A percentile compares a stretch with the other conserved stretches of the same genome.
Evolutionary conservation across 495 filamentous ascomycete genomes (phyloP).

Genomic region (Annulohypoxylon stygium): DNA sequence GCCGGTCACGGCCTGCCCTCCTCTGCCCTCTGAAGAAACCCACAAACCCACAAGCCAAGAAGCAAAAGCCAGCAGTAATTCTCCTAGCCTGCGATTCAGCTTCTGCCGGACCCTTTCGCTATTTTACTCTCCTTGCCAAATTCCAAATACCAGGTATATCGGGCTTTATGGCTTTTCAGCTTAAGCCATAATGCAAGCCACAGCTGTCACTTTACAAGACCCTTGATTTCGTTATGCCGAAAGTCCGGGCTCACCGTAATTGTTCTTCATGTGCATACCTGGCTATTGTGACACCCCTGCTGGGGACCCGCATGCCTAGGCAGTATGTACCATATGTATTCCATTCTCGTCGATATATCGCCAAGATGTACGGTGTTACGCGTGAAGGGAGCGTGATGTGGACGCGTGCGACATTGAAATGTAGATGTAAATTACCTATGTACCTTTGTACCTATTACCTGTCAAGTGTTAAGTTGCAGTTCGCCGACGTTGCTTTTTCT

Average conservation of each 20-base stretch:
- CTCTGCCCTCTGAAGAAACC: constrained; percentile 1
- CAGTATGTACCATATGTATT: background rate
- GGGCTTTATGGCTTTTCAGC: constrained; percentile 26
- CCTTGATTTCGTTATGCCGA: constrained; percentile 17
- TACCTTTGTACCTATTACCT: background rate
- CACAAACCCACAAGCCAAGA: background rate
- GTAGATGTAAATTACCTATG: constrained; percentile 7
- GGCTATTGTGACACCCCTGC: constrained; percentile 2
- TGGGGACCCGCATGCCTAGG: background rate
- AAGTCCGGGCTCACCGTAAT: constrained; percentile 39
- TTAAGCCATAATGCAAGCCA: constrained; percentile 43
- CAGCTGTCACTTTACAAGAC: constrained; percentile 27
- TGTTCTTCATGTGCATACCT: constrained; percentile 15
- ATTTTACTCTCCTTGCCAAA: background rate
- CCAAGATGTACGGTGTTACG: constrained; percentile 26
- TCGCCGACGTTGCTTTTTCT: constrained; percentile 5
- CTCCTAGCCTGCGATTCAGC: constrained; percentile 8
- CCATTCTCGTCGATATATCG: constrained; percentile 1
- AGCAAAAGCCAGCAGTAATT: background rate
- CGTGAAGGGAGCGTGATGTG: constrained; percentile 22
- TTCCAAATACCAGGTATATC: background rate
- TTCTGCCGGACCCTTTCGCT: background rate
- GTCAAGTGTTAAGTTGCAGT: background rate
- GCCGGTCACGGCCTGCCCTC: background rate
- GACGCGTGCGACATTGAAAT: constrained; percentile 20